These are phyloP conservation scores for Magnaporthiopsis rhizophila DNA, from an alignment of 2,329 filamentous ascomycete species.

Conservation along the genomic window DNA sequence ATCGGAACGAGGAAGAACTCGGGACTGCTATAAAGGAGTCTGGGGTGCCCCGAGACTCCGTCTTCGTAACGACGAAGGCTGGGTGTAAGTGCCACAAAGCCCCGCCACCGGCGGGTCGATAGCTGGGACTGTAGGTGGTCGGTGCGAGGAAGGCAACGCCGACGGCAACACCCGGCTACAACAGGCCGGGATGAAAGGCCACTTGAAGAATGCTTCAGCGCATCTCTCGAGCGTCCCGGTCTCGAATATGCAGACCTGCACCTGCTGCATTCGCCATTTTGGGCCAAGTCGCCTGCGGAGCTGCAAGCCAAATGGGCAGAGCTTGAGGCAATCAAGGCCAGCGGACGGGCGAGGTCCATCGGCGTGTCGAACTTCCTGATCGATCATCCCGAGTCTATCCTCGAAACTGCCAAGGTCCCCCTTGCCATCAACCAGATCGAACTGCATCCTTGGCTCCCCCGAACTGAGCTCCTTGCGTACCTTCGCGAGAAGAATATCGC, in stretches of 20 bases:
- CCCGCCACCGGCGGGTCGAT: no score
- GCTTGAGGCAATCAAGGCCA: constrained; percentile 57
- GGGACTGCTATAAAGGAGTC: constrained; percentile 62
- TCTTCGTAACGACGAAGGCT: constrained; percentile 61
- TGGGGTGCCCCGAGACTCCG: constrained; percentile 55
- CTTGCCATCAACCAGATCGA: constrained; percentile 78
- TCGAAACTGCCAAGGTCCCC: constrained; percentile 49
- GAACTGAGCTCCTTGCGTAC: constrained; percentile 49
- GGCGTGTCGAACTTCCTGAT: constrained; percentile 69
- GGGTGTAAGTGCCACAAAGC: constrained; percentile 20
- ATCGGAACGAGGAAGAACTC: constrained; percentile 61
- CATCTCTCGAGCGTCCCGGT: constrained; percentile 56
- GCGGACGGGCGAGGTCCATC: constrained; percentile 60
- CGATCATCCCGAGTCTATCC: constrained; percentile 45
- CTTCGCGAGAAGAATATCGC: constrained; percentile 50
- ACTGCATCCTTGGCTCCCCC: constrained; percentile 68
- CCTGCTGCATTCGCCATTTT: constrained; percentile 52
- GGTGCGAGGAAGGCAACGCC: not conserved
- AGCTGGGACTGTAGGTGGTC: not conserved
- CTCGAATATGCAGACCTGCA: constrained; percentile 68
- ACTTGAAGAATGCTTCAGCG: constrained; percentile 42
- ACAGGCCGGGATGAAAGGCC: constrained; percentile 17
- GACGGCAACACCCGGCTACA: not conserved
- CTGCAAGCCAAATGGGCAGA: constrained; percentile 54
- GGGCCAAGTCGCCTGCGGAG: constrained; percentile 36